Base-by-base conservation (phyloP, 129 eudicot species). In the Flaveria brownii region DNA sequence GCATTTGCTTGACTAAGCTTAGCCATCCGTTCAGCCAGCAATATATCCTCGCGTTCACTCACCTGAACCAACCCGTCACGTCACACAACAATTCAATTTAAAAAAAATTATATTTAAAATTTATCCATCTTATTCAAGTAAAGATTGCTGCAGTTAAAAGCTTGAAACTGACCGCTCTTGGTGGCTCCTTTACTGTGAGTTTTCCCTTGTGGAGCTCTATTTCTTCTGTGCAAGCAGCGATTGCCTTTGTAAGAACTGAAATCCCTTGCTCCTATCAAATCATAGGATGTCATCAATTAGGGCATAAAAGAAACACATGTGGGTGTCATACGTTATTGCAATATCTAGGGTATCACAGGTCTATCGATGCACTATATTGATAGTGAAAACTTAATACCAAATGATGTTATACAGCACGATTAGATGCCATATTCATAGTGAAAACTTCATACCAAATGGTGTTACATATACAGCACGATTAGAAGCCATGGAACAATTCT, bases 1-100 rank as follows among this genome's bases (percentile, higher is more conserved):
- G 86, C 93, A 17, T 91, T 94, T 3, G 85, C 88, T 79, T 84
- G 84, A 55, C 87, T 80, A 20, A 91, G 83, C 83, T 84, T 91
- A 5, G 83, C 91, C 98, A 94, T 91, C 15, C 86, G 85, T 63
- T 91, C 97, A 20, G 88, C 89, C 28, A 94, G 84, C 52, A 91
- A 79, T 76, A 88, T 84, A 45, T 94, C 98, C 83, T 94, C 98
- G 12, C 97, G 87, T 84, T 94, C 98, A 65, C 98, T 94, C 96
- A 94, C 98, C 98, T 94, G 70, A 7, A 86, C 42, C 67, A 33
- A 79, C 25, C 26, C 46, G 66, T 23, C 50, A 77, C 17, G 50
- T 71, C 71, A 79, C 11, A 62, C 39, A n/a, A 8, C 52, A 13
- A 9, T 42, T 23, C 6, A 2, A 5, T 71, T 49, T 12, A 11